A percentile compares a stretch with the other conserved stretches of the same genome.
Evolutionary conservation across 345 rosid genomes (phyloP).

Genomic region (Brassica napus): Da-Ae NC_063441.1:2128001-2128500

Average conservation of each 20-base stretch:
- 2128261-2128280: not conserved
- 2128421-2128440: not conserved
- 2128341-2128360: not conserved
- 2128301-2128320: not conserved
- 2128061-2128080: not conserved
- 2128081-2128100: not conserved
- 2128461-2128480: not conserved
- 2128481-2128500: not conserved
- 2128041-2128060: no score
- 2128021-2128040: no score
- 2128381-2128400: not conserved
- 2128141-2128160: slow-evolving; percentile 81
- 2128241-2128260: no score
- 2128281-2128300: not conserved
- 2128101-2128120: not conserved
- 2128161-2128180: slow-evolving; percentile 70
- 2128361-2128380: not conserved
- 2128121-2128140: not conserved
- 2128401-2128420: not conserved
- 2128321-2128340: not conserved
- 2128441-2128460: not conserved
- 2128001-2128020: not conserved
- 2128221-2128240: slow-evolving; percentile 36
- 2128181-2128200: slow-evolving; percentile 67
- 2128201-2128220: slow-evolving; percentile 79